Percentiles rank a stretch among this genome's conserved stretches.
phyloP scores from a whole-genome alignment of 2,329 filamentous ascomycete genomes.

The Emmonsiellopsis sp. region DNA sequence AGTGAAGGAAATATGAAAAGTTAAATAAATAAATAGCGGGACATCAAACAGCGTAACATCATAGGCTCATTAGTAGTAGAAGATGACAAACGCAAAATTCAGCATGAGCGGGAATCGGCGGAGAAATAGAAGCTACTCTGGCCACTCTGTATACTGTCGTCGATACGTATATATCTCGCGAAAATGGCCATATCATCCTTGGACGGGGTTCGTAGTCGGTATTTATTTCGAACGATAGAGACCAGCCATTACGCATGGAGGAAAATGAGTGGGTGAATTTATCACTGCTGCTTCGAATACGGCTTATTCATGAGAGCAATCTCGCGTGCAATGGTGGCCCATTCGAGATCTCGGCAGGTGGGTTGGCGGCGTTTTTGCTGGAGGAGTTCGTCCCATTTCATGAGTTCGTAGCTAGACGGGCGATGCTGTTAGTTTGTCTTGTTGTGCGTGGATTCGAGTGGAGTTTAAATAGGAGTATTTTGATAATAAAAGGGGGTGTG shows the following conservation, averaged over 20 bases:
- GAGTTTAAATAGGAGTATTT: not conserved
- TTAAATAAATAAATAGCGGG: not conserved
- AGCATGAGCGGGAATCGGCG: too few species aligned
- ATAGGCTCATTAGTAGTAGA: not conserved
- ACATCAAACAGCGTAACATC: not conserved
- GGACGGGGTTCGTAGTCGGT: not conserved
- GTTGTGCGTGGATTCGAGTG: not conserved
- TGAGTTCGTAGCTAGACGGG: slow-evolving; percentile 57
- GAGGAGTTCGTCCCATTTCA: slow-evolving; percentile 88
- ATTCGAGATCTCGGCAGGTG: slow-evolving; percentile 74
- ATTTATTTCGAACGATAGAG: not conserved
- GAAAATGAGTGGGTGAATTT: not conserved
- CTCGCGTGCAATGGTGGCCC: slow-evolving; percentile 77
- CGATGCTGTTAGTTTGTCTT: slow-evolving; percentile 3
- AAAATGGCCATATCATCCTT: too few species aligned
- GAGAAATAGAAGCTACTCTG: too few species aligned
- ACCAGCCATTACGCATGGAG: too few species aligned
- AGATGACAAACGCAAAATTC: not conserved
- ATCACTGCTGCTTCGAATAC: slow-evolving; percentile 43
- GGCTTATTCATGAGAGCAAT: slow-evolving; percentile 94
- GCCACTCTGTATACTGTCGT: too few species aligned
- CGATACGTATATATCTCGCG: too few species aligned
- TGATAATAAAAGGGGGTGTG: not conserved
- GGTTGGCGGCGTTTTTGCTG: slow-evolving; percentile 43
- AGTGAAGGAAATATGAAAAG: slow-evolving; percentile 1